Conservation (phyloP, 2,329 filamentous ascomycete species). For the Xylaria multiplex region DNA sequence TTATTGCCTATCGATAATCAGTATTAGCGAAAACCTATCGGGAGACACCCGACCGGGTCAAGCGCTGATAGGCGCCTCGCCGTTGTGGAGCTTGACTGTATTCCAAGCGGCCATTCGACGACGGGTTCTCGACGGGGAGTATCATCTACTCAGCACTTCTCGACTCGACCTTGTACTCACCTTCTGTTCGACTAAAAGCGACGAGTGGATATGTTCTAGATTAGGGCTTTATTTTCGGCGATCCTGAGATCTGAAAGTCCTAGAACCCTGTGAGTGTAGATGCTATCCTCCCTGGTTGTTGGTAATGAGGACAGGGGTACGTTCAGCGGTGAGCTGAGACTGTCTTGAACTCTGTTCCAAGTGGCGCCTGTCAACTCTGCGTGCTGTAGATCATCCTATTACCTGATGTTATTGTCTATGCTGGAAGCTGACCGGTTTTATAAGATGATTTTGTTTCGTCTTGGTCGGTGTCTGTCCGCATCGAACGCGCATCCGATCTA, state of each 20-base stretch:
- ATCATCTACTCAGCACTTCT: not conserved
- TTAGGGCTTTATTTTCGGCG: not conserved
- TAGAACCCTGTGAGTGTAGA: slow-evolving; percentile 5
- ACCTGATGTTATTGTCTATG: not conserved
- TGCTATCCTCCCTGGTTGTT: slow-evolving; percentile 20
- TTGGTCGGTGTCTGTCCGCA: not conserved
- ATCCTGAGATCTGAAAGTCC: slow-evolving; percentile 10
- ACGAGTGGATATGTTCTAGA: slow-evolving; percentile 14
- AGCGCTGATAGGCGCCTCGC: slow-evolving; percentile 16
- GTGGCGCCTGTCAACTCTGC: not conserved
- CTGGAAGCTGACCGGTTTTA: not conserved
- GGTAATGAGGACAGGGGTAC: slow-evolving; percentile 21
- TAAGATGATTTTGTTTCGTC: not conserved
- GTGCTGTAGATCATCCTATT: slow-evolving; percentile 1
- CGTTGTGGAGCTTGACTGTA: slow-evolving; percentile 15
- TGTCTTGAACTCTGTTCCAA: not conserved
- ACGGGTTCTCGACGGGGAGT: no score
- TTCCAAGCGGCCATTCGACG: slow-evolving; percentile 9
- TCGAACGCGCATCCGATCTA: not conserved
- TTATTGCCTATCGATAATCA: slow-evolving; percentile 19
- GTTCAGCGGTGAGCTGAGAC: slow-evolving; percentile 16
- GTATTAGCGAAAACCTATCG: slow-evolving; percentile 24
- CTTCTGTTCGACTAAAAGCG: not conserved
- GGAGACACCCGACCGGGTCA: slow-evolving; percentile 13
- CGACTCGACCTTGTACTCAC: slow-evolving; percentile 3